Conservation (phyloP, 208 protist genomes). For the Jaenimonas drosophilae region DNA sequence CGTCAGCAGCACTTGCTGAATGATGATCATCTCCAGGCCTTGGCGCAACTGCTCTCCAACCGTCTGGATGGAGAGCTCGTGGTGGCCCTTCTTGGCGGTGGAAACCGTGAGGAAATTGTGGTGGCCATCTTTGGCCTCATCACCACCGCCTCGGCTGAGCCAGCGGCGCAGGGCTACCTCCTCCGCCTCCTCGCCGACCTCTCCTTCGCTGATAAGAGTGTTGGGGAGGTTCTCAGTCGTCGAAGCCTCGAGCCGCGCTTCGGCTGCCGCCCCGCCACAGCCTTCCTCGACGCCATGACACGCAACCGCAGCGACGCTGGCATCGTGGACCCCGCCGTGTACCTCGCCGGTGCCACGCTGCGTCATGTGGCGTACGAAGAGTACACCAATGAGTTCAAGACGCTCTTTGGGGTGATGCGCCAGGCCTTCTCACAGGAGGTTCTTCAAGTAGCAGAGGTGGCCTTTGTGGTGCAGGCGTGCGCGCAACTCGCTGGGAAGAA, state of each 20-base stretch:
- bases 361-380: conserved; percentile 35
- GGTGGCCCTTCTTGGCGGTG: conserved; percentile 32
- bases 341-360: conserved; percentile 55
- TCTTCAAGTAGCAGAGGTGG: conserved; percentile 44
- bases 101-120: conserved; percentile 40
- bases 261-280: conserved; percentile 28
- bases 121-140: conserved; percentile 51
- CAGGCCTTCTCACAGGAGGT: conserved; percentile 41
- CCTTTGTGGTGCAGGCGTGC: conserved; percentile 72
- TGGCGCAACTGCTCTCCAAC: conserved; percentile 77
- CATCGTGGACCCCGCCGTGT: conserved; percentile 63
- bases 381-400: conserved; percentile 30
- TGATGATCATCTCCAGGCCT: conserved; percentile 33
- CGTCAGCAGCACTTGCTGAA: conserved; percentile 56
- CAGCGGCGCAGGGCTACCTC: conserved; percentile 45
- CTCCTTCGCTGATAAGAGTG: conserved; percentile 17
- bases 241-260: conserved; percentile 25
- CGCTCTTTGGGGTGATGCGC: conserved; percentile 48
- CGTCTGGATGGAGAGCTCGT: conserved; percentile 41
- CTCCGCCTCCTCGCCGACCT: conserved; percentile 79
- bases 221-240: conserved; percentile 48
- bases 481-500: conserved; percentile 68
- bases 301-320: conserved; percentile 27
- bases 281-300: conserved; percentile 38
- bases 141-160: conserved; percentile 21